Conservation (phyloP, 768 basidiomycete genomes). For the Mycena alexandri region DNA sequence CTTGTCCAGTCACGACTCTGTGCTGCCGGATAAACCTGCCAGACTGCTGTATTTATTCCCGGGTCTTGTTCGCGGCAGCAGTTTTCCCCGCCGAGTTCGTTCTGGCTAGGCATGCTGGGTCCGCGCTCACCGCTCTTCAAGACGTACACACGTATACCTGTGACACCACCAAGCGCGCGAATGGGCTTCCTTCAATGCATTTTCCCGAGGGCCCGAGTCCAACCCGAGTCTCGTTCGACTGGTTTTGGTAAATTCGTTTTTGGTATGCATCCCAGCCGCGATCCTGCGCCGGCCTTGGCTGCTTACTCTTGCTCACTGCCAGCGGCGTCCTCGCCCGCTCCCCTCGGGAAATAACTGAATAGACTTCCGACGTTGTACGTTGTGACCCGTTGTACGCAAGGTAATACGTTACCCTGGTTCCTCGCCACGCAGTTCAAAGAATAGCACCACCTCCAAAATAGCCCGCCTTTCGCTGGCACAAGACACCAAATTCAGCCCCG, state of each 20-base stretch:
- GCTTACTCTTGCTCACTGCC: neutral
- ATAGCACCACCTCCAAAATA: constrained; percentile 1
- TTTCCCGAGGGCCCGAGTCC: constrained; percentile 10
- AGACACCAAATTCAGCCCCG: neutral
- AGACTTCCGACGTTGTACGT: neutral
- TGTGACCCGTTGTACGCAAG: constrained; percentile 1
- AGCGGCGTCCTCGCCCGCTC: neutral
- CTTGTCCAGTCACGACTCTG: neutral
- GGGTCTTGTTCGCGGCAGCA: constrained; percentile 18
- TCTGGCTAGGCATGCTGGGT: too few relatives aligned
- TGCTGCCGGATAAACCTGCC: neutral
- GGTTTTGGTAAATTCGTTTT: neutral
- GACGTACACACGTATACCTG: neutral
- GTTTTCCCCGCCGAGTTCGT: neutral
- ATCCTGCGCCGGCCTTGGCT: too few relatives aligned
- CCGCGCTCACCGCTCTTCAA: neutral
- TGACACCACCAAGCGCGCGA: neutral
- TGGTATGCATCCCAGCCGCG: too few relatives aligned
- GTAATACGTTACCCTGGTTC: neutral
- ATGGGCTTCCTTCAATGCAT: neutral
- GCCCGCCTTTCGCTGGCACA: neutral
- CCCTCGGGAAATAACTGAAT: constrained; percentile 1
- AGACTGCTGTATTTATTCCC: neutral
- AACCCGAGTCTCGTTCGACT: neutral
- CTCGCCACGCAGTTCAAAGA: neutral